phyloP scores from a whole-genome alignment of 345 rosid genomes.

The Gossypium stocksii region DNA sequence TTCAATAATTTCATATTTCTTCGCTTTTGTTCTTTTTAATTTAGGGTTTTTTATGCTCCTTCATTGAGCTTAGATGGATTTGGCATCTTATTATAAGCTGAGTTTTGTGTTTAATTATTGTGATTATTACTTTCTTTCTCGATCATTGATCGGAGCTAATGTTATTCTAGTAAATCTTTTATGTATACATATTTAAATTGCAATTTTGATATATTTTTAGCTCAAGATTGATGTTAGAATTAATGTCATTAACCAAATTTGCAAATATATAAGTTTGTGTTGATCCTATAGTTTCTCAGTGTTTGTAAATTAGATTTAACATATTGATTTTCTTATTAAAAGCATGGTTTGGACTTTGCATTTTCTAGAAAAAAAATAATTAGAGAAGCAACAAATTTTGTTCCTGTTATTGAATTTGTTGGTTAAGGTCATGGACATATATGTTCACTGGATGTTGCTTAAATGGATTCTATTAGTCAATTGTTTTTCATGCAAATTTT shows the following conservation, averaged over 20 bases:
- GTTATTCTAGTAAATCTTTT: background rate
- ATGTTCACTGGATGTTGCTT: background rate
- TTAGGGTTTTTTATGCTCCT: slow-evolving; percentile 21
- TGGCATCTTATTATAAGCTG: slow-evolving; percentile 86
- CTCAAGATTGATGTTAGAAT: background rate
- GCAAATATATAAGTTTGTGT: background rate
- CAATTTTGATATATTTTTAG: background rate
- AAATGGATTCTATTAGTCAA: background rate
- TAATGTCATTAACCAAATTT: background rate
- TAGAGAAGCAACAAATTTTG: background rate
- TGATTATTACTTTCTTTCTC: background rate
- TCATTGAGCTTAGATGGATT: slow-evolving; percentile 49
- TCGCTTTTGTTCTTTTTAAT: slow-evolving; percentile 9
- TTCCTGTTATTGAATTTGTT: background rate
- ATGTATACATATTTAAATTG: background rate
- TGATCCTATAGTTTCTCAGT: background rate
- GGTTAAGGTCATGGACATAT: background rate
- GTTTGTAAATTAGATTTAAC: background rate
- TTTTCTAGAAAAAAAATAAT: background rate
- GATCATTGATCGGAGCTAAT: background rate
- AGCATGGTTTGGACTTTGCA: background rate
- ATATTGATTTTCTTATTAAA: background rate
- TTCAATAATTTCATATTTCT: background rate
- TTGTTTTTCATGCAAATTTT: background rate
- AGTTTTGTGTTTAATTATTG: background rate